Conservation (phyloP, 352 stramenopile genomes). For the Phytophthora pseudosyringae region DNA sequence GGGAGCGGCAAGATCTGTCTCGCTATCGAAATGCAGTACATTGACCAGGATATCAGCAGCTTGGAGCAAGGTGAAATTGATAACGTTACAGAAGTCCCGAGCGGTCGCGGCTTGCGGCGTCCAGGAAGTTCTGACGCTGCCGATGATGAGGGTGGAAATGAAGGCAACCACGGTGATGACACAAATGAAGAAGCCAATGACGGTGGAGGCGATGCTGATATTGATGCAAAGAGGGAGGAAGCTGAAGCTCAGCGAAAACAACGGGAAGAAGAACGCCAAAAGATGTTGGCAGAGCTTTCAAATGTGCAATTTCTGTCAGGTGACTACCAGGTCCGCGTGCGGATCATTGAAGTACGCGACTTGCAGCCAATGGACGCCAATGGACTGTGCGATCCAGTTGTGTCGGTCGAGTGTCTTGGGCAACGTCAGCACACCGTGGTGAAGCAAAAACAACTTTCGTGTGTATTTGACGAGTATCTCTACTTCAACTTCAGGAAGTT, state of each 20-base stretch:
- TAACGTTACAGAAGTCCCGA: constrained; percentile 62
- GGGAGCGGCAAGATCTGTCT: constrained; percentile 70
- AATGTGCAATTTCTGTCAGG: constrained; percentile 79
- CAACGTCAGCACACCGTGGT: constrained; percentile 83
- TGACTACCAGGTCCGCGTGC: constrained; percentile 88
- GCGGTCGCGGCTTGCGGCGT: constrained; percentile 40
- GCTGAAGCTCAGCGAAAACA: constrained; percentile 66
- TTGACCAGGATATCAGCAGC: constrained; percentile 58
- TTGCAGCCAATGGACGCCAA: constrained; percentile 89
- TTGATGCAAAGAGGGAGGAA: constrained; percentile 42
- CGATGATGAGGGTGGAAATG: constrained; percentile 28
- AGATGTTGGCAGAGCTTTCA: constrained; percentile 77
- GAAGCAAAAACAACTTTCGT: constrained; percentile 85
- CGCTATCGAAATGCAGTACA: constrained; percentile 59
- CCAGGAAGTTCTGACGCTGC: constrained; percentile 14
- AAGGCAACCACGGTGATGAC: constrained; percentile 43
- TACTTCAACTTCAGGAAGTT: constrained; percentile 90
- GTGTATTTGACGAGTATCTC: constrained; percentile 91
- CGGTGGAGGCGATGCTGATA: constrained; percentile 41
- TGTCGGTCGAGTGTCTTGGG: constrained; percentile 84
- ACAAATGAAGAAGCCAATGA: constrained; percentile 39
- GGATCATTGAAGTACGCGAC: constrained; percentile 91
- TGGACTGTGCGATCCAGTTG: constrained; percentile 88
- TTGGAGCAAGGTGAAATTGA: constrained; percentile 80
- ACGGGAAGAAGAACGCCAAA: constrained; percentile 72